Evolutionary conservation across 345 rosid genomes (phyloP), one percentile per base, ranked within the genome.

Genomic region (Populus pruinosa): DNA sequence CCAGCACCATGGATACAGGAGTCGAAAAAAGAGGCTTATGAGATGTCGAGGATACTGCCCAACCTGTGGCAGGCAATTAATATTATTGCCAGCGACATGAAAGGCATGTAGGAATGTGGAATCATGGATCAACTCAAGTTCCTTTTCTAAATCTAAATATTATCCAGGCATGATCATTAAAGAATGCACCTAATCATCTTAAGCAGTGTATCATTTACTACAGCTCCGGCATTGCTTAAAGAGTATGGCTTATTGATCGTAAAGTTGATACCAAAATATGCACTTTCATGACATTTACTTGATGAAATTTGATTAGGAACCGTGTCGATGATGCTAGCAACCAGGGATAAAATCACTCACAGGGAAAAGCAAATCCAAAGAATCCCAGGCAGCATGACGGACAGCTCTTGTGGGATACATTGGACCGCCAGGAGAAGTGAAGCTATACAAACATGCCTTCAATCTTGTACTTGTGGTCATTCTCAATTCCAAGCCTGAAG

Each of bases 371-470:
- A 85, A 88, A 87, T 96, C 98, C 70, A 96, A 86, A 62, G 98
- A 87, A 76, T 89, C 97, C 99, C 99, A 96, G 25, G 99, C 97
- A 47, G 98, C 98, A 90, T 94, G 98, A 44, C 98, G 98, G 77
- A 96, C 98, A 73, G 87, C 93, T 87, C 98, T 91, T n/a, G 99
- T 92, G 20, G 99, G 99, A 82, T 94, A 96, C 97, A 96, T 92
- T 53, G 97, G 98, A 74, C 98, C 99, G 18, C 99, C 98, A 0
- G 99, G 98, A 65, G 98, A 92, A 38, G 97, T 94, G 76, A 96
- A 96, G 87, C 98, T 96, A 77, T 94, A 96, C 72, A 96, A 83
- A 79, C 98, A 92, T 17, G 98, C 90, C 86, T 94, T 96, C 67
- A 96, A 77, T 85, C 98, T 89, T 63, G 98, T 96, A 82, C 97